These are phyloP conservation scores for Drechslerella coelobrocha DNA, from an alignment of 2,329 filamentous ascomycete genomes.

Conservation along the genomic window DNA sequence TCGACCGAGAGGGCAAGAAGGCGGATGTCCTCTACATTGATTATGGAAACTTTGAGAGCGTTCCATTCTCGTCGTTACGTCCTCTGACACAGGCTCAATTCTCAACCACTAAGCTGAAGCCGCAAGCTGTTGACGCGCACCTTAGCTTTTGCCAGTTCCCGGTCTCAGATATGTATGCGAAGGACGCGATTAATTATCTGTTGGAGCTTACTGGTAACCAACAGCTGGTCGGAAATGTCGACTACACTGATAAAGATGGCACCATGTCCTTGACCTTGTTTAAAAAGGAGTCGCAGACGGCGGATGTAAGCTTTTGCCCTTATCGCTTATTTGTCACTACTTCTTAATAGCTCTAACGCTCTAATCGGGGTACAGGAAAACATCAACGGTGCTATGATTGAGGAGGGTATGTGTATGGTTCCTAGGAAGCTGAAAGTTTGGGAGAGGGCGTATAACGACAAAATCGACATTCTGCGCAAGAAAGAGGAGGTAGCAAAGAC, in stretches of 20 bases:
- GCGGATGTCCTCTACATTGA: slow-evolving; percentile 94
- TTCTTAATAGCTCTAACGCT: neutral
- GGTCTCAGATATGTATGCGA: slow-evolving; percentile 78
- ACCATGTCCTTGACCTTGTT: slow-evolving; percentile 86
- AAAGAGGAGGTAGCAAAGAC: slow-evolving; percentile 78
- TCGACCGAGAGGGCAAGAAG: slow-evolving; percentile 87
- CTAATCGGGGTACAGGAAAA: slow-evolving; percentile 69
- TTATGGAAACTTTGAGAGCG: slow-evolving; percentile 90
- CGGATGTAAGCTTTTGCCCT: slow-evolving; percentile 14
- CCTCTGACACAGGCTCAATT: slow-evolving; percentile 82
- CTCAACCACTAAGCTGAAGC: slow-evolving; percentile 77
- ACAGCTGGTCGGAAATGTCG: slow-evolving; percentile 86
- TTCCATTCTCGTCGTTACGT: slow-evolving; percentile 83
- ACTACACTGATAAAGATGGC: slow-evolving; percentile 79
- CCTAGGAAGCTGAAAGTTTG: slow-evolving; percentile 88
- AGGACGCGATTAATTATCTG: slow-evolving; percentile 78
- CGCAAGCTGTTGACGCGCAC: slow-evolving; percentile 85
- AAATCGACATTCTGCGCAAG: slow-evolving; percentile 72
- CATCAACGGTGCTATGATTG: slow-evolving; percentile 85
- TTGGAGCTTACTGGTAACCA: slow-evolving; percentile 73
- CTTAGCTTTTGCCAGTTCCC: slow-evolving; percentile 91
- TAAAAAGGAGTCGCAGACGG: slow-evolving; percentile 61
- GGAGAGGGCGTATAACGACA: slow-evolving; percentile 69
- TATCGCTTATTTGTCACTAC: neutral
- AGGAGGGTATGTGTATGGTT: slow-evolving; percentile 86